Percentiles rank a stretch among this genome's conserved stretches.
These are phyloP conservation scores for Tricholomella constricta DNA, from an alignment of 768 basidiomycete genomes.

Conservation along the genomic window DNA sequence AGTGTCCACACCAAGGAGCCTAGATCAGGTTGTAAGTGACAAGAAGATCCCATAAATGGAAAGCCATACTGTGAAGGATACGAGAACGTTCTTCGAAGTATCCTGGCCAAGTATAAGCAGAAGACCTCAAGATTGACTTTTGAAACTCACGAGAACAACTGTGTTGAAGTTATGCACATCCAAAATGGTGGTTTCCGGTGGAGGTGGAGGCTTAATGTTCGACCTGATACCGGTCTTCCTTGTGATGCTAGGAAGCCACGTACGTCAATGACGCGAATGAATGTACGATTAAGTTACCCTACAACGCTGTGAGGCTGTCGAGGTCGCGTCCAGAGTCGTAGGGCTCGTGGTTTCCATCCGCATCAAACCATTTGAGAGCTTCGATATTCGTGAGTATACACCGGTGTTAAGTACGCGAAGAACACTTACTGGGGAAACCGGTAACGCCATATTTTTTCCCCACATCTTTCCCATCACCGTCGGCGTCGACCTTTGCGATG, in stretches of 20 bases:
- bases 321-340: conserved; percentile 84
- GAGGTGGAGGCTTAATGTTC: conserved; percentile 84
- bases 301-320: conserved; percentile 77
- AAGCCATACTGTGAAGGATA: conserved; percentile 70
- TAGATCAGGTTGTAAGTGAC: conserved; percentile 19
- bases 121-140: background rate
- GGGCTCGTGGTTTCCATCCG: conserved; percentile 61
- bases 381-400: conserved; percentile 10
- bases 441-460: conserved; percentile 79
- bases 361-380: conserved; percentile 93
- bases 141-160: conserved; percentile 59
- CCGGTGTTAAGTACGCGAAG: background rate
- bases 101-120: conserved; percentile 41
- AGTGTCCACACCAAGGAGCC: conserved; percentile 92
- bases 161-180: conserved; percentile 76
- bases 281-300: conserved; percentile 29
- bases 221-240: conserved; percentile 80
- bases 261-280: background rate
- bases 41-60: conserved; percentile 1
- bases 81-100: conserved; percentile 76
- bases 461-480: conserved; percentile 77
- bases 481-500: conserved; percentile 92
- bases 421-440: conserved; percentile 81
- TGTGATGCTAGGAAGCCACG: conserved; percentile 54
- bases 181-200: conserved; percentile 66